Percentiles rank a stretch among this genome's conserved stretches.
These are phyloP conservation scores for Eimeria maxima DNA, from an alignment of 169 alveolate species.

Conservation along the genomic window DNA sequence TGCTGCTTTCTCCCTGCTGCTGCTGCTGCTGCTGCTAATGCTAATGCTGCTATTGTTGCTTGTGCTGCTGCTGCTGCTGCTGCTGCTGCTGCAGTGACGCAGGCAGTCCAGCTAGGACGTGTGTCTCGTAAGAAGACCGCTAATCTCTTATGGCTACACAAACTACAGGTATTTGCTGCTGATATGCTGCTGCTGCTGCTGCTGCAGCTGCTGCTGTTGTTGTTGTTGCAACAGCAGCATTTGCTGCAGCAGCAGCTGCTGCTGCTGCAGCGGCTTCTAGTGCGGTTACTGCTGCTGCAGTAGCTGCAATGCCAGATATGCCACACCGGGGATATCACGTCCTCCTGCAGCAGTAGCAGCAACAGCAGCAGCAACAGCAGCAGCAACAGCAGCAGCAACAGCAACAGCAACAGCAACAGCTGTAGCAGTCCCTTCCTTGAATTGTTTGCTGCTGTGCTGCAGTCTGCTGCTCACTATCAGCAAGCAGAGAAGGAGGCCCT, in stretches of 20 bases:
- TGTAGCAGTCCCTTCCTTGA: too few species aligned
- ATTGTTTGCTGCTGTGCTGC: background rate
- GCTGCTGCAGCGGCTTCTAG: too few species aligned
- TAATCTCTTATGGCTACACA: slow-evolving; percentile 89
- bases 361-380: too few species aligned
- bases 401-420: too few species aligned
- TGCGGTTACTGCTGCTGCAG: too few species aligned
- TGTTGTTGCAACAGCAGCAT: background rate
- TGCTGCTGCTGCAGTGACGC: slow-evolving; percentile 83
- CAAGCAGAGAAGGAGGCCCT: background rate
- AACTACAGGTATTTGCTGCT: slow-evolving; percentile 84
- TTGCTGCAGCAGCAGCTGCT: background rate
- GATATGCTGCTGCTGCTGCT: too few species aligned
- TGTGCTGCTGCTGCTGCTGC: slow-evolving; percentile 14
- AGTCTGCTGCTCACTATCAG: background rate
- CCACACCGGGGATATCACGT: too few species aligned
- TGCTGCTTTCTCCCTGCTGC: slow-evolving; percentile 24
- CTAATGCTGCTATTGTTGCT: background rate
- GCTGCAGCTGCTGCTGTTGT: too few species aligned
- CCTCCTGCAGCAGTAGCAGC: too few species aligned
- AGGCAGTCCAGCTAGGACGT: slow-evolving; percentile 89
- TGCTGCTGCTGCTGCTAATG: background rate
- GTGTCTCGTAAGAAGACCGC: slow-evolving; percentile 89
- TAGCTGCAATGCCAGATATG: too few species aligned
- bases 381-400: too few species aligned